Evolutionary conservation across 116 monocot genomes (phyloP).

Genomic region (Cymodocea nodosa): DNA sequence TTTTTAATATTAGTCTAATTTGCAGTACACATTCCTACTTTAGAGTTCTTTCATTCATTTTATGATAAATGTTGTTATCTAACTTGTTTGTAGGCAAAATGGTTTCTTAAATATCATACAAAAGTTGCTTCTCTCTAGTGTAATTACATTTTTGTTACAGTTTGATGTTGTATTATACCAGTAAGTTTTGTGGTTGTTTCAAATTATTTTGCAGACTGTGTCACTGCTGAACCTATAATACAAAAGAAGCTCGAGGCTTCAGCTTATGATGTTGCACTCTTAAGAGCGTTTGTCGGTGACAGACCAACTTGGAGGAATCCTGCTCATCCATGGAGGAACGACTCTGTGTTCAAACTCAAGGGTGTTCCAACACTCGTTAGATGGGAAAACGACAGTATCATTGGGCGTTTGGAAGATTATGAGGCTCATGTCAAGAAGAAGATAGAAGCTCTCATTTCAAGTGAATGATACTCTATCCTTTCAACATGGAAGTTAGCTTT

Average conservation of each 20-base stretch:
- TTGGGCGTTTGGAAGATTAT: conserved; percentile 52
- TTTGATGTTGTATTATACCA: background rate
- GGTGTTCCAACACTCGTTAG: conserved; percentile 73
- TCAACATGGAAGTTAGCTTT: background rate
- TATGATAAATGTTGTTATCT: background rate
- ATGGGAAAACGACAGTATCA: conserved; percentile 42
- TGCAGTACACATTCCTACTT: no score
- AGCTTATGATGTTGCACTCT: conserved; percentile 28
- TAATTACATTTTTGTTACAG: background rate
- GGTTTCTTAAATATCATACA: background rate
- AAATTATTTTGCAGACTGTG: conserved; percentile 42
- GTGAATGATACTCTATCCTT: background rate
- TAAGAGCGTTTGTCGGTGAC: conserved; percentile 62
- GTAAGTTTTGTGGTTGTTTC: background rate
- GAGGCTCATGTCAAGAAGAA: conserved; percentile 47
- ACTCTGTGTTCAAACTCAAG: conserved; percentile 44
- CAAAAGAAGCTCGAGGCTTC: conserved; percentile 37
- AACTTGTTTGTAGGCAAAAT: no score
- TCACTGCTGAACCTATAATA: conserved; percentile 64
- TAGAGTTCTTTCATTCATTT: background rate
- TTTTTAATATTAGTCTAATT: no score
- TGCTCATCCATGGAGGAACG: conserved; percentile 45
- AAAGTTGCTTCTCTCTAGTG: background rate
- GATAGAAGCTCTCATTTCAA: conserved; percentile 32
- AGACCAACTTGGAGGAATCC: conserved; percentile 63